Base-by-base conservation (phyloP, 2,329 filamentous ascomycete species). In the Byssothecium circinans region DNA sequence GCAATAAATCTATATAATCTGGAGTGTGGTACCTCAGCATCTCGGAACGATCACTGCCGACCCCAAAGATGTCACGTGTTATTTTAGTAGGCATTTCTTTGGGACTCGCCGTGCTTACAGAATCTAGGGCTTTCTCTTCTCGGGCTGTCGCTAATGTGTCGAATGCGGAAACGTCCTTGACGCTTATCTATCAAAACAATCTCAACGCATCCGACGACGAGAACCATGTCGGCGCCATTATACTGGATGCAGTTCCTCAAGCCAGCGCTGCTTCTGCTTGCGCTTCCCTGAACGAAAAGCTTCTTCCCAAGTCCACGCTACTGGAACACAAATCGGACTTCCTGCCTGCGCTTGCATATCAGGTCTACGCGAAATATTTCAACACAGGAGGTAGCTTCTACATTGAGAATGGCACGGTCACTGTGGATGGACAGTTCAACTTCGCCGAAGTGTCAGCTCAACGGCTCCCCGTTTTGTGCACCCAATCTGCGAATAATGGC, bases 171-270 rank as follows among this genome's bases (percentile, higher is more conserved):
- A 76, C 72, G 1, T 80, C 77, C 1, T 57, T 81, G 43, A 79
- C 77, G 0, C 65, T 81, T 6, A 58, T 81, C 8, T 81, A 77
- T 49, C 78, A 81, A 56, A 81, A 81, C 62, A 81, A 81, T 33
- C 66, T 81, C 19, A 82, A 82, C 56, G 70, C 66, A 7, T 76
- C 76, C 0, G 78, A 82, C 50, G 76, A 81, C 62, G 67, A 60
- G 20, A 80, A 81, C 51, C 79, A 81, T 56, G 66, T 78, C 15
- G 74, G 78, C 10, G 78, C 78, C 2, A 73, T 81, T 35, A 61
- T 81, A 7, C 64, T 81, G 34, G 78, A 78, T 45, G 64, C 74
- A 3, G 62, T 74, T 40, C 56, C 64, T 6, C 65, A 68, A 32
- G 57, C 62, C 15, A 62, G 69, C 39, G 77, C 72, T 20, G 61